Conservation (phyloP, 345 rosid species). For the Bruguiera gymnorhiza region DNA sequence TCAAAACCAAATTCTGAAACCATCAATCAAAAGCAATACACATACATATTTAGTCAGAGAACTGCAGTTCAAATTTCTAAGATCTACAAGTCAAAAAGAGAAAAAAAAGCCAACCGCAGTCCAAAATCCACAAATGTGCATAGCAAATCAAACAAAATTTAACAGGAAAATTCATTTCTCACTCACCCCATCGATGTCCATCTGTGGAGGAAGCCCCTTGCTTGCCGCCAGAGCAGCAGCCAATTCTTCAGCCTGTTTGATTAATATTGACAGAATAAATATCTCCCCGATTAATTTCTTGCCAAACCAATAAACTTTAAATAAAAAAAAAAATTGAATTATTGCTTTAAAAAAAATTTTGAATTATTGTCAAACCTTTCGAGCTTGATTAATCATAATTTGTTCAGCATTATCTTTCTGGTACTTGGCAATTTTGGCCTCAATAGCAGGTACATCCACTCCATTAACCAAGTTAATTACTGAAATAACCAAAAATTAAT, state of each 20-base stretch:
- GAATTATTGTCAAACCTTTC: constrained; percentile 46
- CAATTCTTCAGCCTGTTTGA: constrained; percentile 83
- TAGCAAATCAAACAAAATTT: not conserved
- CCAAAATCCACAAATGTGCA: not conserved
- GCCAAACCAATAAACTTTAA: not conserved
- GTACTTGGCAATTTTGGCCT: constrained; percentile 65
- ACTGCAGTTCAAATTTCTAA: too few species aligned
- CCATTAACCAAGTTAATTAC: constrained; percentile 77
- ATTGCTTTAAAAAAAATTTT: not conserved
- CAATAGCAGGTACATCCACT: constrained; percentile 63
- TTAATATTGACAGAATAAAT: constrained; percentile 15
- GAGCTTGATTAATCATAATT: constrained; percentile 78
- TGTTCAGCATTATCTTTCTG: constrained; percentile 85
- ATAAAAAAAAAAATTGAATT: not conserved
- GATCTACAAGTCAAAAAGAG: too few species aligned
- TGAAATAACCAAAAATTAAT: constrained; percentile 18
- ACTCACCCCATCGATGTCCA: constrained; percentile 67
- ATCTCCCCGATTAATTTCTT: not conserved
- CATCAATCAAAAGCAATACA: too few species aligned
- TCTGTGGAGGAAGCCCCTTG: constrained; percentile 53
- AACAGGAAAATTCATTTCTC: not conserved
- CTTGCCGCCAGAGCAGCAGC: constrained; percentile 82
- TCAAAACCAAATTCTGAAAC: too few species aligned
- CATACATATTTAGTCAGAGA: too few species aligned
- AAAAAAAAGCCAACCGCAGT: not conserved